Evolutionary conservation across 2,329 filamentous ascomycete species (phyloP), one percentile per base, ranked within the genome.

Genomic region (Colletotrichum higginsianum): DNA sequence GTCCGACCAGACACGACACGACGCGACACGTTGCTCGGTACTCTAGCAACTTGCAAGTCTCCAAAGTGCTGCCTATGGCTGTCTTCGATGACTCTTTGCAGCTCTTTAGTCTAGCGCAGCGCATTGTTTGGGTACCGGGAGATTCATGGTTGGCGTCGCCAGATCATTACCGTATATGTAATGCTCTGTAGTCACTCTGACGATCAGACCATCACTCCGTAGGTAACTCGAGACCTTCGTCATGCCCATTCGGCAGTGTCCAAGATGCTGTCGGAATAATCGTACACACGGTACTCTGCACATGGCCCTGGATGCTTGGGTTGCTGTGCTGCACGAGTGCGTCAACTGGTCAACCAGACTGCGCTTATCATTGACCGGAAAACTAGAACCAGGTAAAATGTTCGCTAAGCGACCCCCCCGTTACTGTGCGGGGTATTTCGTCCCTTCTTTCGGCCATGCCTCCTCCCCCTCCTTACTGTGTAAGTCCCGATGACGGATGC

Each of bases 391-490:
- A 69, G 69, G 63, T 40, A 49, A 50, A 63, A 68, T 44, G 52
- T 40, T 53, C 60, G 53, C 53, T 69, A 63, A 61, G 38, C 26
- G 60, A 40, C 69, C 58, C 69, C 46, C 69, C 47, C 8, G 38
- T 64, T 62, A 53, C 65, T 60, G 65, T 21, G 53, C 66, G 65
- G 53, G 69, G 58, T 49, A 50, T 63, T 71, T 47, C 53, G 60
- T 69, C 69, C 47, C 69, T 58, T 69, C 65, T 72, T 58, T 68
- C 53, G 42, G 58, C 52, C 42, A 64, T 68, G 30, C 2, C 30
- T 35, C 30, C 7, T 55, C 26, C 26, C 26, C 26, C 26, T 30
- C 26, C 26, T 5, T 30, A 30, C 26, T 26, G 26, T 26, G 26
- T 26, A 26, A 26, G 26, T 26, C 26, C 61, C 40, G 52, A 35